Conservation (phyloP, 1,284 basidiomycete species). For the Ceratobasidium sp. region DNA sequence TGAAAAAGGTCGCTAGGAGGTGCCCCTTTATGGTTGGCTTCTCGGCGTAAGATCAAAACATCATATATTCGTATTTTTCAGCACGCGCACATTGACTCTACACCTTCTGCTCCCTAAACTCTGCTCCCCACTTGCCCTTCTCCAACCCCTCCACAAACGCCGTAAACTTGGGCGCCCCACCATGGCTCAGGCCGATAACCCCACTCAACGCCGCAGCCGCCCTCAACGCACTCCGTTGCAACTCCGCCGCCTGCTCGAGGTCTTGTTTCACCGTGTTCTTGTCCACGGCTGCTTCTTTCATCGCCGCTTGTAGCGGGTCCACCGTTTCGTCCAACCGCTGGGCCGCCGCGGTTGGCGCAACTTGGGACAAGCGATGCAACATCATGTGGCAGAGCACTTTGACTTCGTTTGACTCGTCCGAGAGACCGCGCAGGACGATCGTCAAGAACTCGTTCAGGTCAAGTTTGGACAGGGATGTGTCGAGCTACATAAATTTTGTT, state of each 20-base stretch:
- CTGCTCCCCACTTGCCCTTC: slow-evolving; percentile 71
- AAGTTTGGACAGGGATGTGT: slow-evolving; percentile 87
- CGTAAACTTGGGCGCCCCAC: slow-evolving; percentile 76
- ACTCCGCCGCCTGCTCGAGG: slow-evolving; percentile 90
- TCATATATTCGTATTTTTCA: not conserved
- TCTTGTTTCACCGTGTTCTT: slow-evolving; percentile 98
- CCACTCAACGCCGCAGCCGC: slow-evolving; percentile 88
- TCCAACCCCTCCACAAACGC: slow-evolving; percentile 75
- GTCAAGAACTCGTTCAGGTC: slow-evolving; percentile 87
- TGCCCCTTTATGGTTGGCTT: too few species aligned
- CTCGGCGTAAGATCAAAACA: not conserved
- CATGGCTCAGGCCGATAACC: slow-evolving; percentile 61
- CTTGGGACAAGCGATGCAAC: slow-evolving; percentile 87
- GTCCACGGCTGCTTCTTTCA: slow-evolving; percentile 90
- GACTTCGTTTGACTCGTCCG: slow-evolving; percentile 94
- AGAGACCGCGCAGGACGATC: slow-evolving; percentile 83
- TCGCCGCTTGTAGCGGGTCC: slow-evolving; percentile 82
- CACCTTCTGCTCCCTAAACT: slow-evolving; percentile 69
- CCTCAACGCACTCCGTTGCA: slow-evolving; percentile 87
- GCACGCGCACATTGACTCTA: not conserved
- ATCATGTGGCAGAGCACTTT: slow-evolving; percentile 97
- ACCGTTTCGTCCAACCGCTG: slow-evolving; percentile 88
- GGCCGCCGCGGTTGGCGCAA: slow-evolving; percentile 84
- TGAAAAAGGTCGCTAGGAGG: not conserved
- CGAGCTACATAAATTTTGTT: slow-evolving; percentile 66